These are phyloP conservation scores for Emericellopsis terricola DNA, from an alignment of 495 filamentous ascomycete species.

Conservation along the genomic window DNA sequence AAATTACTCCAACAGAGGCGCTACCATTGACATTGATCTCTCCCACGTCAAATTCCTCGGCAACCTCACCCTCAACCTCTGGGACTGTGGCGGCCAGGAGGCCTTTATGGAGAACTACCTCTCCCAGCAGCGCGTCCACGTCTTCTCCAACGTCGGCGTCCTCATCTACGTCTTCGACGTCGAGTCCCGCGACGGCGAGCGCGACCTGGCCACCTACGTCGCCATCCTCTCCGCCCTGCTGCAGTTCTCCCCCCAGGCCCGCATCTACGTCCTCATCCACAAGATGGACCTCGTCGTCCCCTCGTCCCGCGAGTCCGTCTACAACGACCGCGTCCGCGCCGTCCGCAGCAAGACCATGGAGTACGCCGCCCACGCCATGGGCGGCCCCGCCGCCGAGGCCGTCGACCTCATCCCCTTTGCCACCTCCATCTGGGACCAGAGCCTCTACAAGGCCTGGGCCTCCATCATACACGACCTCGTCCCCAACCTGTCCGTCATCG, in stretches of 20 bases:
- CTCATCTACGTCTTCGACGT: constrained; percentile 99
- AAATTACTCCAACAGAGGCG: constrained; percentile 32
- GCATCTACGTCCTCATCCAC: constrained; percentile 86
- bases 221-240: constrained; percentile 68
- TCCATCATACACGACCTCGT: constrained; percentile 91
- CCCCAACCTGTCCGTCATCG: constrained; percentile 80
- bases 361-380: constrained; percentile 33
- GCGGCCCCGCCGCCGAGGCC: constrained; percentile 5
- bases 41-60: constrained; percentile 96
- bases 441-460: constrained; percentile 95
- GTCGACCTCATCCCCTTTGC: constrained; percentile 45
- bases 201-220: constrained; percentile 77
- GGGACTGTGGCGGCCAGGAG: constrained; percentile 98
- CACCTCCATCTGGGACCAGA: constrained; percentile 97
- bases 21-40: constrained; percentile 97
- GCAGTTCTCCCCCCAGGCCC: constrained; percentile 68
- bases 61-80: constrained; percentile 89
- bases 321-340: constrained; percentile 54
- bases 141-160: constrained; percentile 91
- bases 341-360: constrained; percentile 59
- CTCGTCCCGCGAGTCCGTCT: constrained; percentile 57
- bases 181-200: constrained; percentile 80
- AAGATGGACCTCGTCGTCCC: constrained; percentile 96
- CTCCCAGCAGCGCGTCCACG: constrained; percentile 78
- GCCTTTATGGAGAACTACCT: constrained; percentile 98